phyloP scores from a whole-genome alignment of 2,329 filamentous ascomycete genomes.

The Parastagonospora avenae region DNA sequence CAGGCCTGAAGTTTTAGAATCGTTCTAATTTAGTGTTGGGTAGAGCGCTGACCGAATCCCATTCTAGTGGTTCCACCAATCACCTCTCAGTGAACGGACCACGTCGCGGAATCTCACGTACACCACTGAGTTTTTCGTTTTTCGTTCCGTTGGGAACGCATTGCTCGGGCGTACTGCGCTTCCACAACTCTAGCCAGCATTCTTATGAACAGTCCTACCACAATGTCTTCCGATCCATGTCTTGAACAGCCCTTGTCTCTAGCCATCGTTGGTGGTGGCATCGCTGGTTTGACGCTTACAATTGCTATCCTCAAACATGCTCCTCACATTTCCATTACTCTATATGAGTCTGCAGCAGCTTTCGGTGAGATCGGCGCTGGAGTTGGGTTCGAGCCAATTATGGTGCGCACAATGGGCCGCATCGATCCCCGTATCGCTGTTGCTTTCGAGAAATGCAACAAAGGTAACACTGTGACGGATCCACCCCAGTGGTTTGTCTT shows the following conservation, averaged over 20 bases:
- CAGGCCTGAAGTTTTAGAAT: no score
- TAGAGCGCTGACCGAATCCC: no score
- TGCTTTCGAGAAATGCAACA: slow-evolving; percentile 14
- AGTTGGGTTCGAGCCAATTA: slow-evolving; percentile 52
- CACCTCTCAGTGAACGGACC: no score
- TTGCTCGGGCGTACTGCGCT: no score
- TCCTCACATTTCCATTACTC: slow-evolving; percentile 49
- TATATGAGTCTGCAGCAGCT: slow-evolving; percentile 61
- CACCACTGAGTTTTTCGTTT: no score
- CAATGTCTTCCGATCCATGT: neutral
- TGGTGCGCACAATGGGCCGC: slow-evolving; percentile 47
- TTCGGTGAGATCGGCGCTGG: slow-evolving; percentile 66
- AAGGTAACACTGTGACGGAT: slow-evolving; percentile 14
- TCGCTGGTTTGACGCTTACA: slow-evolving; percentile 60
- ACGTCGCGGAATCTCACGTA: no score
- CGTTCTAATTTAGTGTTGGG: no score
- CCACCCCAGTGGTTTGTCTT: slow-evolving; percentile 31
- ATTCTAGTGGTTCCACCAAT: no score
- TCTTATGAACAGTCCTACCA: neutral
- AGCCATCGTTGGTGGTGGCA: slow-evolving; percentile 65
- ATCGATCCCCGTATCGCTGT: slow-evolving; percentile 41
- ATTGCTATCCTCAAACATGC: slow-evolving; percentile 54
- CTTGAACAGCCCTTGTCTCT: slow-evolving; percentile 33
- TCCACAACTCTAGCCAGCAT: no score
- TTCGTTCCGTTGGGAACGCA: neutral